Base-by-base conservation (phyloP, 73 alveolate genomes). In the Paramecium sexaurelia region DNA sequence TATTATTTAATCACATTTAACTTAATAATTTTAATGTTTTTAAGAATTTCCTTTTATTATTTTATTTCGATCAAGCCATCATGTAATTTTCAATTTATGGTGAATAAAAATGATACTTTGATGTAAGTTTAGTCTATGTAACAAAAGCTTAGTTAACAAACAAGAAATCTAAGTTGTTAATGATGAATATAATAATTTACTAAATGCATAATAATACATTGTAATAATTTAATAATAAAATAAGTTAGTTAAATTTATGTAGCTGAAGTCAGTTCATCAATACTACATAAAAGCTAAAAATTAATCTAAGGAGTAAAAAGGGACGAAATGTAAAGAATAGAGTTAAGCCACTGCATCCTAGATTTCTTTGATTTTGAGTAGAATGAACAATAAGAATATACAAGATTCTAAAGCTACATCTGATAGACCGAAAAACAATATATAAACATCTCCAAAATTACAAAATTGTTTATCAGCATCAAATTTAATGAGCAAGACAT, bases 211-310 rank as follows among this genome's bases (percentile, higher is more conserved):
- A 51, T 51, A 51, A 51, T 51, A n/a, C 67, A 51, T n/a, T 51
- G n/a, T 19, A 51, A 15, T 51, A 51, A 51, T n/a, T 51, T 51
- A 51, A 51, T 51, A 51, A 51, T 51, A 51, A 61, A 61, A 61
- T 11, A 29, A 61, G 83, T 61, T 61, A 61, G 83, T 61, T 61
- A 61, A 61, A 61, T 61, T 51, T 51, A 61, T 61, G 83, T 61
- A 61, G 83, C 47, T 61, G 26, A 61, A 61, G 26, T 61, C 83
- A 61, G 43, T 61, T 61, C 83, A 61, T 32, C 26, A 61, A 61
- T 61, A 61, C 83, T 61, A 61, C 47, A 61, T 61, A 61, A 61
- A 61, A 61, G 83, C 83, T 2, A 61, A 61, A 61, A 61, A 61
- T 29, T 26, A 61, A 61, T 61, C 83, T 15, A 61, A 61, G 43